Evolutionary conservation across 441 rosid genomes (phyloP), one percentile per base, ranked within the genome.

Genomic region (Francoa sonchifolia): DNA sequence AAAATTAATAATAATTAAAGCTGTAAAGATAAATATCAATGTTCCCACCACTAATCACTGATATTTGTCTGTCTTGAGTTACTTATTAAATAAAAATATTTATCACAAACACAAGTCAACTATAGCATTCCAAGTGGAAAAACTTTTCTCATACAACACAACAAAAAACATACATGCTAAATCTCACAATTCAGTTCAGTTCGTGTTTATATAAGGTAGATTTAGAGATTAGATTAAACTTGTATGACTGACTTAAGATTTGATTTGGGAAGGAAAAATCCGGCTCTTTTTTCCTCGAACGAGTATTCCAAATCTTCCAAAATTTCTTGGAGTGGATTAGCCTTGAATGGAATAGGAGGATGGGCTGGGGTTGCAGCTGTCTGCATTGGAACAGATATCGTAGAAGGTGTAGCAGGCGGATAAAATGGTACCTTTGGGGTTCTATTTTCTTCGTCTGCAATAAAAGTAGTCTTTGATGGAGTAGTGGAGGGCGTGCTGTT

Each of bases 221-320:
- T n/a, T n/a, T n/a, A n/a, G 9, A 7, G 9, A 26, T 5, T 6
- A 49, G 12, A 41, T 73, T 68, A 68, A 57, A 69, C 84, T 34
- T 62, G 72, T 55, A 67, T 55, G 41, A 66, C 29, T 8, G 80
- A 56, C 56, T 65, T 71, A 13, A 71, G 43, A 21, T 55, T 54
- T 22, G 61, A 25, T 36, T 28, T 39, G 1, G 79, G 78, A 63
- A 70, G 57, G 58, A 77, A 47, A 43, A 70, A 75, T 19, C 92
- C 95, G 9, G 78, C 81, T 63, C 95, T 68, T 65, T 62, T 64
- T 68, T 88, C 97, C 68, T 88, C 94, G 6, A 84, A 81, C 1
- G 97, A 79, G 43, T 74, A 77, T 40, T 81, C 97, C 15, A 65
- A 60, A 43, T 68, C 94, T 48, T 65, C 75, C 2, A 47, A 46